Evolutionary conservation across 768 basidiomycete genomes (phyloP), one percentile per base, ranked within the genome.

Genomic region (Calocybe cyanea): DNA sequence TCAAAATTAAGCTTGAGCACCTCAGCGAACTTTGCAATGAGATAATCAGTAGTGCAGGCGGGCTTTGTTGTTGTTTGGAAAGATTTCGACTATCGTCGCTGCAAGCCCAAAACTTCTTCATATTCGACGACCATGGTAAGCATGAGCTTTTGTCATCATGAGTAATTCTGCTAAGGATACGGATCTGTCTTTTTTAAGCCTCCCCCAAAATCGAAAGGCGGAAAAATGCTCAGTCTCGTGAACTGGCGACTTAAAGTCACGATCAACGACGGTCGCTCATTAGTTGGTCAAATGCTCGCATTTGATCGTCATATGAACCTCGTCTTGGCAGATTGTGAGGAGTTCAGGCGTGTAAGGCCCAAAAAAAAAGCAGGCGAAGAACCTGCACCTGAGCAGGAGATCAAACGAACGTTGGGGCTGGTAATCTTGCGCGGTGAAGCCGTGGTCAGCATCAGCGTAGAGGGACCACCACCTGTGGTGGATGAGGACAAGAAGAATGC

Each of bases 271-370:
- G 93, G 93, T 49, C 89, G 96, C 65, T 81, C 88, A 46, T 73
- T 98, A 58, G 92, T 90, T 37, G 96, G 96, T 33, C 96, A 98
- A 72, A 96, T 98, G 91, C 87, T 99, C 65, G 96, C 96, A 42
- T 99, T 97, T 65, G 96, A 99, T 73, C 86, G 90, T 61, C 96
- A 99, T 69, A 99, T 98, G 96, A 99, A 99, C 71, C 76, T 99
- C 57, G 96, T 99, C 36, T 72, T 99, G 44, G 93, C 95, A 13
- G 96, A 98, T 57, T 97, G 94, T 62, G 96, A 99, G 67, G 96
- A 99, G 68, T 99, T 98, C 63, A 73, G 96, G 58, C 83, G 88
- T 53, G 84, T 98, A 33, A 73, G 88, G 53, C 87, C 87, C 31
- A 97, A 98, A 76, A 92, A 92, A 74, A 89, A 95, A 72, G 62